Evolutionary conservation across 345 rosid genomes (phyloP).

Genomic region (Camelina sativa): DNA sequence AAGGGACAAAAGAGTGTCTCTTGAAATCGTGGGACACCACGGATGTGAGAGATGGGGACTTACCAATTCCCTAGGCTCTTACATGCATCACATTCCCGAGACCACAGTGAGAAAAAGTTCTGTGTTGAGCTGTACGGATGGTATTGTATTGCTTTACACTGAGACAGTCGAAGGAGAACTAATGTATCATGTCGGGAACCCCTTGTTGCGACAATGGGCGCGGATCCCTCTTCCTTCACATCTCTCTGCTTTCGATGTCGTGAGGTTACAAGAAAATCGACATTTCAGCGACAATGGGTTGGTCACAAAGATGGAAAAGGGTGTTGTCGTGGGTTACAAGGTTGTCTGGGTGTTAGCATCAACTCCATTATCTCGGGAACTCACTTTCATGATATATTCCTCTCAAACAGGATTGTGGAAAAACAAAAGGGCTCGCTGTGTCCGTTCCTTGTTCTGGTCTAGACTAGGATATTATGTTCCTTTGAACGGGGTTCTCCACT

Average conservation of each 20-base stretch:
- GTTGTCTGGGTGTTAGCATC: neutral
- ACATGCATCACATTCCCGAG: neutral
- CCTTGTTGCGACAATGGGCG: neutral
- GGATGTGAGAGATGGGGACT: neutral
- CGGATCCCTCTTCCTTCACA: neutral
- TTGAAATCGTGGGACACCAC: neutral
- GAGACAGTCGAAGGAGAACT: neutral
- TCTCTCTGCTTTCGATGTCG: neutral
- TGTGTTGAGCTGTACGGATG: slow-evolving; percentile 1
- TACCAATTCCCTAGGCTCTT: neutral
- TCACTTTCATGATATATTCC: neutral
- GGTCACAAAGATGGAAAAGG: neutral
- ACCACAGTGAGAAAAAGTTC: neutral
- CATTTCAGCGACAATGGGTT: neutral
- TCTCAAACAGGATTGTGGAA: neutral
- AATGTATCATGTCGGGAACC: neutral
- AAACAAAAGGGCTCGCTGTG: neutral
- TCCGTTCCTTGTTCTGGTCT: neutral
- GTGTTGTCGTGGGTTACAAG: neutral
- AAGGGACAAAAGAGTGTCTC: neutral
- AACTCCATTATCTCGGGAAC: neutral
- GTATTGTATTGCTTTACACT: neutral
- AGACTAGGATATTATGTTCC: neutral
- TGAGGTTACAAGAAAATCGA: neutral
- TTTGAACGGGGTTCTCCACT: neutral